phyloP scores from a whole-genome alignment of 2,329 filamentous ascomycete genomes.

The Dendrostoma leiphaemia region DNA sequence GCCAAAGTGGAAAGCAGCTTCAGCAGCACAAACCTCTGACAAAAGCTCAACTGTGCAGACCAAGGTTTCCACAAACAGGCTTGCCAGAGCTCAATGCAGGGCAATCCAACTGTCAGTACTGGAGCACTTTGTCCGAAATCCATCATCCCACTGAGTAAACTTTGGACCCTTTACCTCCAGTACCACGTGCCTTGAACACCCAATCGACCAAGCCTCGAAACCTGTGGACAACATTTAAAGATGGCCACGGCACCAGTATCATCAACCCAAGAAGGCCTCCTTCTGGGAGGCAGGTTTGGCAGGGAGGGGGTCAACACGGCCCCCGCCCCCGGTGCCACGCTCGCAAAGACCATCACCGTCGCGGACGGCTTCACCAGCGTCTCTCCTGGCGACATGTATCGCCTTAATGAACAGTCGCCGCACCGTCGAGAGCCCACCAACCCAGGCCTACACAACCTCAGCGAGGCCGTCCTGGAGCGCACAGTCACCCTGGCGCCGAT shows the following conservation, averaged over 20 bases:
- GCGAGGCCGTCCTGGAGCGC: slow-evolving; percentile 3
- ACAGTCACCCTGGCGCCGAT: background rate
- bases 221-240: too few relatives aligned
- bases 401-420: background rate
- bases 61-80: too few relatives aligned
- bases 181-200: background rate
- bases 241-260: background rate
- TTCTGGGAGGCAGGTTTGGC: background rate
- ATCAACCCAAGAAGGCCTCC: background rate
- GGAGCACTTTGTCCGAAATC: too few relatives aligned
- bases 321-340: background rate
- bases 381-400: slow-evolving; percentile 10
- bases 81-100: too few relatives aligned
- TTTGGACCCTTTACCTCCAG: background rate
- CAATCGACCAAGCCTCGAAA: too few relatives aligned
- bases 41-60: too few relatives aligned
- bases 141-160: too few relatives aligned
- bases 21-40: too few relatives aligned
- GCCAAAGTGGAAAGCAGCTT: too few relatives aligned
- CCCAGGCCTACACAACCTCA: slow-evolving; percentile 10
- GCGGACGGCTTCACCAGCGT: background rate
- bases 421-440: slow-evolving; percentile 9
- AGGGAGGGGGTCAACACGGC: background rate
- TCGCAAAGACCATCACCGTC: background rate
- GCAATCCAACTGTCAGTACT: too few relatives aligned